A percentile compares a stretch with the other conserved stretches of the same genome.
Conservation (phyloP, 352 stramenopile genomes). For the Phytophthora hibernalis region DNA sequence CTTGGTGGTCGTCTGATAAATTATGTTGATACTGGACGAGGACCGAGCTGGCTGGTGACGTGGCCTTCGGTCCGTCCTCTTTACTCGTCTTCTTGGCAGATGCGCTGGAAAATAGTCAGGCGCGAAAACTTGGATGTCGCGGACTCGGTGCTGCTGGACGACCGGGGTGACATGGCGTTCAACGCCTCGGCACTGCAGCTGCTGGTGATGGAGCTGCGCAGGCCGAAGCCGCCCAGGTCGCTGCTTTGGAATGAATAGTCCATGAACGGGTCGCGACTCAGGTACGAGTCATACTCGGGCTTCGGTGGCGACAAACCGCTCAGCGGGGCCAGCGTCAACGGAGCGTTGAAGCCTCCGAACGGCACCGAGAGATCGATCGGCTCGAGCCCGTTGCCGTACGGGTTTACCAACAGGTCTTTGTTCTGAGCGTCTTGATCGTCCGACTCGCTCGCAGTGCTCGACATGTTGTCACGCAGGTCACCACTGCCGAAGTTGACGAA, state of each 20-base stretch:
- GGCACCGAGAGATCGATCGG: conserved; percentile 70
- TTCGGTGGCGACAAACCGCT: conserved; percentile 33
- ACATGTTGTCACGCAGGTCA: conserved; percentile 54
- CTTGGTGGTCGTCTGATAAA: conserved; percentile 54
- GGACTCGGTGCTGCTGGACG: conserved; percentile 40
- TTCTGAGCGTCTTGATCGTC: conserved; percentile 61
- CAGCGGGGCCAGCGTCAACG: conserved; percentile 65
- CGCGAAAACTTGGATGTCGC: conserved; percentile 67
- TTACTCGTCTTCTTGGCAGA: conserved; percentile 77
- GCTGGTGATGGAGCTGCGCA: conserved; percentile 33
- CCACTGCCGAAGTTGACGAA: conserved; percentile 43
- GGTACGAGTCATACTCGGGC: conserved; percentile 47
- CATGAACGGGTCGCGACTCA: conserved; percentile 61
- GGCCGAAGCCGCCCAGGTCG: conserved; percentile 35
- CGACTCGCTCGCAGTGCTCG: conserved; percentile 71
- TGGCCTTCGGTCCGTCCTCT: conserved; percentile 5
- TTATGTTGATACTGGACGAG: conserved; percentile 44
- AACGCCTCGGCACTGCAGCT: conserved; percentile 43
- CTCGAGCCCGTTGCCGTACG: conserved; percentile 63
- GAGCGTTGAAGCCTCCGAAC: conserved; percentile 64
- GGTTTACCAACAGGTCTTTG: conserved; percentile 74
- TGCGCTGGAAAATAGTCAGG: conserved; percentile 84
- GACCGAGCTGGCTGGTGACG: conserved; percentile 21
- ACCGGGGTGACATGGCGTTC: conserved; percentile 47
- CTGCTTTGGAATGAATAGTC: conserved; percentile 53